These are phyloP conservation scores for Xylaria sp. DNA, from an alignment of 2,329 filamentous ascomycete species.

Conservation along the genomic window DNA sequence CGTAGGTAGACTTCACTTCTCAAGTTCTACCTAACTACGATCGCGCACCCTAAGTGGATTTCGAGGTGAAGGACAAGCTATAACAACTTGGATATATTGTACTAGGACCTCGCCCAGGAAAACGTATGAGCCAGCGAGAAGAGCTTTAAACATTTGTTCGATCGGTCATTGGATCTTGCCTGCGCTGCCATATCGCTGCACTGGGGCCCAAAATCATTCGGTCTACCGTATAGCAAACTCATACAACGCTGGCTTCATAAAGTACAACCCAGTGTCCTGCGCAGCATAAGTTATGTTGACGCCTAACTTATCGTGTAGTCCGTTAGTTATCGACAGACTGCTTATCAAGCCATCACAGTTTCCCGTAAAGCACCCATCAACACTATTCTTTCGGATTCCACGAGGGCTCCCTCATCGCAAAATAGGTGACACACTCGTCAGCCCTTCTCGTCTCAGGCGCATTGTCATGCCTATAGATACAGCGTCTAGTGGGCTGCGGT, in stretches of 20 bases:
- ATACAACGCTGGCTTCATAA: background rate
- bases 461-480: background rate
- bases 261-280: background rate
- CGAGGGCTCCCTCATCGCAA: background rate
- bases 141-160: conserved; percentile 4
- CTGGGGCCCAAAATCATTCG: conserved; percentile 7
- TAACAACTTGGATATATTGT: conserved; percentile 14
- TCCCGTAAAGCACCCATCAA: background rate
- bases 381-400: conserved; percentile 1
- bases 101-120: background rate
- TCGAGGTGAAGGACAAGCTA: background rate
- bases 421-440: background rate
- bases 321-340: conserved; percentile 6
- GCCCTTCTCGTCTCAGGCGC: background rate
- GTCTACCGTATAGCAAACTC: background rate
- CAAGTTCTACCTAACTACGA: background rate
- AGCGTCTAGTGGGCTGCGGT: conserved; percentile 39
- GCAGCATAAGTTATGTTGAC: background rate
- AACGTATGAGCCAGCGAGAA: background rate
- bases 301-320: background rate
- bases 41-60: conserved; percentile 7
- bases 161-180: conserved; percentile 6
- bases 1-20: conserved; percentile 7
- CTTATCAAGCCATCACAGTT: background rate
- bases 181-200: background rate